These are phyloP conservation scores for Leptographium galeiforme DNA, from an alignment of 2,329 filamentous ascomycete genomes.

Conservation along the genomic window DNA sequence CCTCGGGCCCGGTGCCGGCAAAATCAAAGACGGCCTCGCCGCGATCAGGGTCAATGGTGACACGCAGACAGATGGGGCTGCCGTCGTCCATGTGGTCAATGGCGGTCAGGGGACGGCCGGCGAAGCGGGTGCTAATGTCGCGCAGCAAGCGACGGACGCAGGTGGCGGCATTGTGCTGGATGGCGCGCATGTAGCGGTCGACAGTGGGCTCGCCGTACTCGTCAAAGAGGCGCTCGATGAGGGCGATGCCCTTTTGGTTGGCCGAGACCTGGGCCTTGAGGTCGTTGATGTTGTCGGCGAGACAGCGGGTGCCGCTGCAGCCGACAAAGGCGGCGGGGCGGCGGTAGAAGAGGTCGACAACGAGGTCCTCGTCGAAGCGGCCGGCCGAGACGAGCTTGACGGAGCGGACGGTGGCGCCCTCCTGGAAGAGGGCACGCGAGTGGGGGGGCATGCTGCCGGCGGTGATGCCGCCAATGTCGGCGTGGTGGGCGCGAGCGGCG, in stretches of 20 bases:
- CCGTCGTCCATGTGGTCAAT: slow-evolving; percentile 28
- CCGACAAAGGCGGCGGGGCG: slow-evolving; percentile 48
- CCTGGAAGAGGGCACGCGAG: slow-evolving; percentile 49
- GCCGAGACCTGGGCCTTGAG: slow-evolving; percentile 63
- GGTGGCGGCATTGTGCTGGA: slow-evolving; percentile 62
- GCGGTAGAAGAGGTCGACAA: slow-evolving; percentile 49
- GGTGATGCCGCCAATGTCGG: slow-evolving; percentile 70
- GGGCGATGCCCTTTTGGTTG: slow-evolving; percentile 60
- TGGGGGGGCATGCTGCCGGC: slow-evolving; percentile 45
- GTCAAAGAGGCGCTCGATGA: slow-evolving; percentile 56
- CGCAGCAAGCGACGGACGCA: slow-evolving; percentile 60
- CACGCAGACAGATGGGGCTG: slow-evolving; percentile 19
- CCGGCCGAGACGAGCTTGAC: slow-evolving; percentile 55
- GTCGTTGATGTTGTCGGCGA: slow-evolving; percentile 64
- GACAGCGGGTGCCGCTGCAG: slow-evolving; percentile 55
- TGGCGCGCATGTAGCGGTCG: slow-evolving; percentile 54
- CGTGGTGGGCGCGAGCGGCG: slow-evolving; percentile 66
- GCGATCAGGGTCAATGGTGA: slow-evolving; percentile 17
- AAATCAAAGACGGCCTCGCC: slow-evolving; percentile 25
- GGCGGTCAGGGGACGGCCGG: slow-evolving; percentile 15
- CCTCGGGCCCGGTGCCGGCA: slow-evolving; percentile 20
- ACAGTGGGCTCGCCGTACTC: slow-evolving; percentile 40
- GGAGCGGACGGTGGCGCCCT: slow-evolving; percentile 50
- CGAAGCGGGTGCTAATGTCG: slow-evolving; percentile 42
- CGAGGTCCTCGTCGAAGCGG: slow-evolving; percentile 55